A percentile compares a stretch with the other conserved stretches of the same genome.
phyloP scores from a whole-genome alignment of 2,329 filamentous ascomycete genomes.

The Epichloe sp. region DNA sequence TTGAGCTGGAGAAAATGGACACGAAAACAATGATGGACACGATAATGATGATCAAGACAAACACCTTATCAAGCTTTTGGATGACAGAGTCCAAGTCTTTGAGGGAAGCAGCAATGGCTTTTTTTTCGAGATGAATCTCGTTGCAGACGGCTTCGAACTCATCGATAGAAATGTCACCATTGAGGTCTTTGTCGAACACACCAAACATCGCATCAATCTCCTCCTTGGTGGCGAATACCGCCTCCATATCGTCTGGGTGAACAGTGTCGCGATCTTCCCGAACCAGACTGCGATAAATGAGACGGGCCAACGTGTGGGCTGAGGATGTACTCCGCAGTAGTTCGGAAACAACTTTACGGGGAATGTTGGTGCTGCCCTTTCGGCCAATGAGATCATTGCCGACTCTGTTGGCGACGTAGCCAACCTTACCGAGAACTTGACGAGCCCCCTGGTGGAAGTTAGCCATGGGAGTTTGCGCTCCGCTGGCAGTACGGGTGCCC shows the following conservation, averaged over 20 bases:
- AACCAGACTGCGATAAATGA: constrained; percentile 77
- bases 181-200: constrained; percentile 94
- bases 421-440: constrained; percentile 64
- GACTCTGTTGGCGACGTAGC: constrained; percentile 72
- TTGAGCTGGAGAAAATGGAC: constrained; percentile 77
- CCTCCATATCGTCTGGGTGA: constrained; percentile 60
- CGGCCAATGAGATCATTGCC: constrained; percentile 87
- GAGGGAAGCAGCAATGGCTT: constrained; percentile 84
- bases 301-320: constrained; percentile 72
- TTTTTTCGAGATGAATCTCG: constrained; percentile 87
- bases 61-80: constrained; percentile 74
- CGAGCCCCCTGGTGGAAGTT: constrained; percentile 64
- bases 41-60: constrained; percentile 73
- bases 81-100: constrained; percentile 94
- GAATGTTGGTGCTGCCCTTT: constrained; percentile 57
- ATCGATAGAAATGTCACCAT: constrained; percentile 91
- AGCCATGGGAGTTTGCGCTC: constrained; percentile 60
- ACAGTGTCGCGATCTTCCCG: constrained; percentile 65
- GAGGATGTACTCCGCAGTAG: constrained; percentile 60
- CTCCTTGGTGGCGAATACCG: constrained; percentile 68
- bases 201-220: constrained; percentile 80
- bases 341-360: constrained; percentile 70
- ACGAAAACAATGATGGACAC: constrained; percentile 78
- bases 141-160: constrained; percentile 88
- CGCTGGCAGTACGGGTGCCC: constrained; percentile 31